Conservation (phyloP, 129 eudicot genomes). For the Oenanthe sinensis region DNA sequence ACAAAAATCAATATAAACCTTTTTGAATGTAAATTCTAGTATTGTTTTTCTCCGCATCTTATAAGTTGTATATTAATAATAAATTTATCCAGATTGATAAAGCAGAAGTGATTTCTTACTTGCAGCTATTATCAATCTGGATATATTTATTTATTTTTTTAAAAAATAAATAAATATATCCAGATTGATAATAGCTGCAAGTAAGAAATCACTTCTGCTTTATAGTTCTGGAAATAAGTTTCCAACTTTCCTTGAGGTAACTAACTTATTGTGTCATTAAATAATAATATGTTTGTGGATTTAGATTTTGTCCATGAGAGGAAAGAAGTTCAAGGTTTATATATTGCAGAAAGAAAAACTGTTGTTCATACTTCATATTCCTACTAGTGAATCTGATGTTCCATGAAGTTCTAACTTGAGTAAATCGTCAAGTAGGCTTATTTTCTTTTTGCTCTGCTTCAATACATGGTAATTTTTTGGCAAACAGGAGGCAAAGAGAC, state of each 20-base stretch:
- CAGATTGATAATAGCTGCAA: not conserved
- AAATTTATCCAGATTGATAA: too few relatives aligned
- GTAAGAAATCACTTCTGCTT: not conserved
- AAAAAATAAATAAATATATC: too few relatives aligned
- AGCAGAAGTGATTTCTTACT: not conserved
- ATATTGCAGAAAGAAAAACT: not conserved
- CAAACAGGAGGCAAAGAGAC: conserved; percentile 66
- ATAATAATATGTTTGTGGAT: not conserved
- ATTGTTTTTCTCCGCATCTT: not conserved
- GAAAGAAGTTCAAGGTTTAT: not conserved
- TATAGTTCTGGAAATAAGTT: not conserved
- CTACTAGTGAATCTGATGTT: not conserved
- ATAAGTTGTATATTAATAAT: too few relatives aligned
- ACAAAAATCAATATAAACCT: not conserved
- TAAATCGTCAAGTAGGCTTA: not conserved
- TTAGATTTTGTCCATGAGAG: not conserved
- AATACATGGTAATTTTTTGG: not conserved
- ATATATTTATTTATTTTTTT: too few relatives aligned
- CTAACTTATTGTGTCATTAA: not conserved
- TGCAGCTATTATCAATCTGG: too few relatives aligned
- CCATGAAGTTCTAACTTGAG: not conserved
- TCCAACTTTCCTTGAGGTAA: not conserved
- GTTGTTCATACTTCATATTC: not conserved
- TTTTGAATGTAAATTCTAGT: not conserved
- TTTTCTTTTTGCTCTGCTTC: not conserved